Conservation (phyloP, 768 basidiomycete species). For the Cystofilobasidium ferigula region DNA sequence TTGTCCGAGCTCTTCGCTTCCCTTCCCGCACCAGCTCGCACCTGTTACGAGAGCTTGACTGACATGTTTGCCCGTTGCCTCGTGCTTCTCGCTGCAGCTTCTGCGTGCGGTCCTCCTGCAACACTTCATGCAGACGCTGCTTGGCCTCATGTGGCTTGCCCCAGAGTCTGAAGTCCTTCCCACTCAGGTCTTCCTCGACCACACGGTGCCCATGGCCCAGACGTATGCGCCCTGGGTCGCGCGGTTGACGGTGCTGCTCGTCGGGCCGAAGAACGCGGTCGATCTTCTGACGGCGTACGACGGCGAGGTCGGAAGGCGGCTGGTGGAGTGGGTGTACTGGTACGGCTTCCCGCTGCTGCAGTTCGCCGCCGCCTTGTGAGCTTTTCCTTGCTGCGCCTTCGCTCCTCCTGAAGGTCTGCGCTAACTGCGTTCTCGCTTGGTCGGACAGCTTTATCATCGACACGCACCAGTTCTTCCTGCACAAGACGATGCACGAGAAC, state of each 20-base stretch:
- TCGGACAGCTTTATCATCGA: constrained; percentile 71
- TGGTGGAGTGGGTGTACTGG: constrained; percentile 72
- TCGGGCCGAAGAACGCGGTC: constrained; percentile 43
- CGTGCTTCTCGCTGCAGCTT: constrained; percentile 47
- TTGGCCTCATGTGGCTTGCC: constrained; percentile 61
- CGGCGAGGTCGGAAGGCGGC: constrained; percentile 34
- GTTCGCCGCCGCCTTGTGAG: constrained; percentile 71
- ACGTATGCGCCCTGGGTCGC: constrained; percentile 39
- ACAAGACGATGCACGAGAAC: constrained; percentile 82
- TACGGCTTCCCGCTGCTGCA: constrained; percentile 73
- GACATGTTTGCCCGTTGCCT: not conserved
- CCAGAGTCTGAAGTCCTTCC: constrained; percentile 38
- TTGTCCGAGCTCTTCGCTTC: no score
- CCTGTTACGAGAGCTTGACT: no score
- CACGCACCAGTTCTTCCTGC: constrained; percentile 96
- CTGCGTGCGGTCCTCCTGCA: constrained; percentile 72
- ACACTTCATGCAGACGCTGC: constrained; percentile 66
- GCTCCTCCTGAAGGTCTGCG: not conserved
- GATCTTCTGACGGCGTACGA: constrained; percentile 35
- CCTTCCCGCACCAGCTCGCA: no score
- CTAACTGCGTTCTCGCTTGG: not conserved
- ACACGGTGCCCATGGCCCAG: constrained; percentile 40
- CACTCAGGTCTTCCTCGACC: constrained; percentile 38
- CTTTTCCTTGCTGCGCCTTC: constrained; percentile 30
- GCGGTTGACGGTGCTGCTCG: constrained; percentile 37